phyloP scores from a whole-genome alignment of 169 alveolate genomes.

The Cryptosporidium parvum region DNA sequence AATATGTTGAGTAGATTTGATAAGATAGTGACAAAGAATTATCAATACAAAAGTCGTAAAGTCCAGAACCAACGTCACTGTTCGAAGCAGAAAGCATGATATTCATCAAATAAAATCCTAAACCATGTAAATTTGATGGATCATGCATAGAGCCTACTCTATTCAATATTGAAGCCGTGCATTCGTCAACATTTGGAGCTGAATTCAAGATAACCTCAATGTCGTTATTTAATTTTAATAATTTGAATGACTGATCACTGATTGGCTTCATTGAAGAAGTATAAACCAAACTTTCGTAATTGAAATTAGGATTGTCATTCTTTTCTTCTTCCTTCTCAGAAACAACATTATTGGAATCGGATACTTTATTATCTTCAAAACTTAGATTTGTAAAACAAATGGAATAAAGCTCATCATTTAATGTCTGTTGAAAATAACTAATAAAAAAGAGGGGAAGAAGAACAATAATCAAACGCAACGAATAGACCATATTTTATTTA shows the following conservation, averaged over 20 bases:
- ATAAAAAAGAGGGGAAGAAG: not conserved
- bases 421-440: not conserved
- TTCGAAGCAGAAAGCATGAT: conserved; percentile 11
- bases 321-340: not conserved
- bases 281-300: not conserved
- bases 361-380: not conserved
- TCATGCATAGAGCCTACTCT: conserved; percentile 20
- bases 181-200: not conserved
- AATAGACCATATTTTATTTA: not conserved
- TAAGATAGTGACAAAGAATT: not conserved
- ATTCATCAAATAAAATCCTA: conserved; percentile 24
- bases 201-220: conserved; percentile 6
- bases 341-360: not conserved
- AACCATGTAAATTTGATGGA: conserved; percentile 7
- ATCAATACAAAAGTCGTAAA: conserved; percentile 10
- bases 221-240: conserved; percentile 7
- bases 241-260: not conserved
- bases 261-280: not conserved
- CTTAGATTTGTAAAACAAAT: not conserved
- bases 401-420: not conserved
- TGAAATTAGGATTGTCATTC: not conserved
- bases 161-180: conserved; percentile 13
- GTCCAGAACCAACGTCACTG: not conserved
- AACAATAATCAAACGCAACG: not conserved
- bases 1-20: not conserved